phyloP scores from a whole-genome alignment of 139 green algal genomes.

The Yamagishiella unicocca region DNA sequence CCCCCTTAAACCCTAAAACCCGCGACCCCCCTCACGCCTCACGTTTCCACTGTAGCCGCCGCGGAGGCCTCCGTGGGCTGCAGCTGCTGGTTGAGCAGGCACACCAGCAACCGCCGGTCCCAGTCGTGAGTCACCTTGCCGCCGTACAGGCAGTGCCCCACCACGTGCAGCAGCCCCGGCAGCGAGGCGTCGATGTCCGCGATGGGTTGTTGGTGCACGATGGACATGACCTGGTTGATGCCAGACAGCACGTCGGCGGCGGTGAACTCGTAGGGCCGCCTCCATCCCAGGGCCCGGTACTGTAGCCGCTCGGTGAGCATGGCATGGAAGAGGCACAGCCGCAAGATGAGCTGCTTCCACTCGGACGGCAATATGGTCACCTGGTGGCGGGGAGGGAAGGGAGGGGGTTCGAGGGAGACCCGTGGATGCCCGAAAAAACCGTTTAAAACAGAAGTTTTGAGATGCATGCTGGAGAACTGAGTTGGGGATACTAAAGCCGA shows the following conservation, averaged over 20 bases:
- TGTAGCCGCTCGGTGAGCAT: slow-evolving; percentile 68
- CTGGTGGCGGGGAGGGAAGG: neutral
- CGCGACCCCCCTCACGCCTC: neutral
- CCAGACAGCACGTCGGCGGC: slow-evolving; percentile 78
- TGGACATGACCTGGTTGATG: slow-evolving; percentile 49
- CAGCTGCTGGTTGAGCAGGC: slow-evolving; percentile 57
- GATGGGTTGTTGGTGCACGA: neutral
- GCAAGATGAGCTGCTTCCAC: slow-evolving; percentile 57
- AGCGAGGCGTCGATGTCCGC: slow-evolving; percentile 30
- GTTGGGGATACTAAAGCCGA: too few species aligned
- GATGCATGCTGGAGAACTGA: too few species aligned
- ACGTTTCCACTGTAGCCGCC: slow-evolving; percentile 24
- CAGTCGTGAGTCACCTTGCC: slow-evolving; percentile 64
- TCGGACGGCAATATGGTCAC: slow-evolving; percentile 26
- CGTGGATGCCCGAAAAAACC: too few species aligned
- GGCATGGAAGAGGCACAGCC: slow-evolving; percentile 62
- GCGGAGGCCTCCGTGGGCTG: slow-evolving; percentile 14
- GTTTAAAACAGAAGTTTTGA: too few species aligned
- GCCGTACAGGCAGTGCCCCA: slow-evolving; percentile 64
- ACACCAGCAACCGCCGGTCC: slow-evolving; percentile 57
- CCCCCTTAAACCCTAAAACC: neutral
- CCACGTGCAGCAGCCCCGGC: slow-evolving; percentile 56
- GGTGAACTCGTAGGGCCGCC: slow-evolving; percentile 87
- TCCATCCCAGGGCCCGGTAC: slow-evolving; percentile 86
- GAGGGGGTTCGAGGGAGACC: too few species aligned